Conservation (phyloP, 2,329 filamentous ascomycete genomes). For the Stagonosporopsis vannaccii region DNA sequence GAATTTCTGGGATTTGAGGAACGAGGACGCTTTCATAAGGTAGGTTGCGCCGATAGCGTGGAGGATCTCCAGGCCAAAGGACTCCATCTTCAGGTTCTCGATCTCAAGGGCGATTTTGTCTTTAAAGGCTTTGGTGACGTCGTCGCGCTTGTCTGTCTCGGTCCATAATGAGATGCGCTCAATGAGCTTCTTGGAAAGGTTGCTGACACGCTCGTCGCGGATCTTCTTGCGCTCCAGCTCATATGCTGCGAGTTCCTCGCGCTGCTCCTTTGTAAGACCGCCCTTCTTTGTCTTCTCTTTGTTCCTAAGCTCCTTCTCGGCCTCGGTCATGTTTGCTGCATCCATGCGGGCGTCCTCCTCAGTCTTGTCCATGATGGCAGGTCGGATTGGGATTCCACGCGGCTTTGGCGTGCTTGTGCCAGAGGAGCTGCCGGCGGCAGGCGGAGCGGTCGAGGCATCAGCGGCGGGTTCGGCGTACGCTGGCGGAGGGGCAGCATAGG, state of each 20-base stretch:
- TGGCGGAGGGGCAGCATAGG: constrained; percentile 48
- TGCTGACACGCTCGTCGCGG: constrained; percentile 88
- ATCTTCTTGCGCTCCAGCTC: constrained; percentile 84
- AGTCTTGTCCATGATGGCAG: constrained; percentile 86
- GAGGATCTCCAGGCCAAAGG: constrained; percentile 93
- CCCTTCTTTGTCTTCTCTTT: constrained; percentile 94
- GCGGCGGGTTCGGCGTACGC: constrained; percentile 56
- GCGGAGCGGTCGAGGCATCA: constrained; percentile 30
- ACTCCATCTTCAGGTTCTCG: constrained; percentile 99
- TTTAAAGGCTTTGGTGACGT: constrained; percentile 88
- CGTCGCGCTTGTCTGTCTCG: constrained; percentile 87
- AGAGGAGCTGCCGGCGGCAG: constrained; percentile 40
- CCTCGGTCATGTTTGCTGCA: constrained; percentile 70
- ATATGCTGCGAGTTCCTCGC: constrained; percentile 86
- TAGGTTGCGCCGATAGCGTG: constrained; percentile 95
- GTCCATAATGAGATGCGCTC: constrained; percentile 95
- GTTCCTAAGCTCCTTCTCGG: constrained; percentile 77
- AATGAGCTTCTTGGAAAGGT: constrained; percentile 81
- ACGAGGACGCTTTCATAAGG: constrained; percentile 81
- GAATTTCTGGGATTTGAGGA: constrained; percentile 96
- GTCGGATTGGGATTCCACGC: constrained; percentile 73
- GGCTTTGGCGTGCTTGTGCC: constrained; percentile 60
- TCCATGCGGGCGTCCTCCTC: constrained; percentile 76
- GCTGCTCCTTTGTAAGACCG: constrained; percentile 86
- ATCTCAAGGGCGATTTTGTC: constrained; percentile 94